Conservation (phyloP, 345 rosid genomes). For the Linum trigynum region DNA sequence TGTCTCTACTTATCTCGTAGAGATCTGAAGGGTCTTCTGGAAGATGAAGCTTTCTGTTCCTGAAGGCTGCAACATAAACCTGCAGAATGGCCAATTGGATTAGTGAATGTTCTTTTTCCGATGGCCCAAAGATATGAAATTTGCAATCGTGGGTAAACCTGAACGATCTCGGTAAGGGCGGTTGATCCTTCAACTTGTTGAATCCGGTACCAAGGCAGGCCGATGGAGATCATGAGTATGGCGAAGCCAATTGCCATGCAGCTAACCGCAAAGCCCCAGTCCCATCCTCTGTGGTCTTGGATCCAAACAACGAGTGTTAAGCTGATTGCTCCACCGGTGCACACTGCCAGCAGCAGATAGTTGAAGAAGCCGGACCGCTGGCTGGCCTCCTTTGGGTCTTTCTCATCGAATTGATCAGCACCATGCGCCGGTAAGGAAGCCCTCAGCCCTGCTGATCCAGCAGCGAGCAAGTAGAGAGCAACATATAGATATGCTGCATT, state of each 20-base stretch:
- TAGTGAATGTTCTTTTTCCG: no score
- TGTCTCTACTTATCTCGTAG: constrained; percentile 34
- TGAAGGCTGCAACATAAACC: constrained; percentile 45
- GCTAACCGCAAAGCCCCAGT: constrained; percentile 36
- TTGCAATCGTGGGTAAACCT: constrained; percentile 19
- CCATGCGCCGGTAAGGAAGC: constrained; percentile 47
- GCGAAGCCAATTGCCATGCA: constrained; percentile 26
- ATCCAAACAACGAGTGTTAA: constrained; percentile 44
- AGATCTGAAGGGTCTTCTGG: constrained; percentile 38
- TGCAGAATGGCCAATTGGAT: constrained; percentile 7
- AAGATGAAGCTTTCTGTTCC: constrained; percentile 39
- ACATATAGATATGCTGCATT: constrained; percentile 33
- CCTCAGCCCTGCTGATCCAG: constrained; percentile 41
- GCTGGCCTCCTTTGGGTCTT: constrained; percentile 37
- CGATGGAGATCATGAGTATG: constrained; percentile 24
- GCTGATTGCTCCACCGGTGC: constrained; percentile 36
- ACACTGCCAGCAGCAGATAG: constrained; percentile 25
- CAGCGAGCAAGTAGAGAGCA: constrained; percentile 39
- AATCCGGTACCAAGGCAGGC: constrained; percentile 35
- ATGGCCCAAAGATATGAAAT: background rate
- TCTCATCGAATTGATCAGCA: constrained; percentile 51
- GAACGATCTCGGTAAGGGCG: constrained; percentile 32
- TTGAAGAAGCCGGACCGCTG: constrained; percentile 55
- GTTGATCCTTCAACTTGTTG: constrained; percentile 33
- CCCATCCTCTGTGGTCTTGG: constrained; percentile 52